These are phyloP conservation scores for Erysimum pusillum DNA, from an alignment of 441 rosid genomes.

Conservation along the genomic window DNA sequence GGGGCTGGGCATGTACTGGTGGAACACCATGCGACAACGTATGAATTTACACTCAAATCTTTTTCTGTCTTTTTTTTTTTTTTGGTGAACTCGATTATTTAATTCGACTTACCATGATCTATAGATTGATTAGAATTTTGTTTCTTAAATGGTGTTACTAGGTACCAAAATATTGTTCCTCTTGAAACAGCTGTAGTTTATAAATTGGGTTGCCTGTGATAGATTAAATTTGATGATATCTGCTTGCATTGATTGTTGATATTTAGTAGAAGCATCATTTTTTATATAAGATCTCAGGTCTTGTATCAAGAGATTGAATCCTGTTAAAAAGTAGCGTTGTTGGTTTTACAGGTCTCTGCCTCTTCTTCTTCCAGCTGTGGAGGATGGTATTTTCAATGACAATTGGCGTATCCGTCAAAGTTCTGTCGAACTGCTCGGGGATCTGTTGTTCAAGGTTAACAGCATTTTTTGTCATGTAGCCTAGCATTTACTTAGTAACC, in stretches of 20 bases:
- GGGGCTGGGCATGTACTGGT: conserved; percentile 99
- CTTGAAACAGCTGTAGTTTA: conserved; percentile 8
- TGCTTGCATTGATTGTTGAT: not conserved
- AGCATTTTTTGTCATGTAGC: conserved; percentile 20
- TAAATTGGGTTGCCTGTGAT: not conserved
- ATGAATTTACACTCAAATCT: conserved; percentile 33
- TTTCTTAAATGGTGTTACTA: conserved; percentile 8
- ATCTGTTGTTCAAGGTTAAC: conserved; percentile 92
- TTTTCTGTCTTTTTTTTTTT: conserved; percentile 29
- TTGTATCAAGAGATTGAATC: conserved; percentile 2
- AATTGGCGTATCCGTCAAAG: conserved; percentile 99
- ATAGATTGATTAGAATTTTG: conserved; percentile 7
- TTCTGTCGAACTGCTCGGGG: conserved; percentile 98
- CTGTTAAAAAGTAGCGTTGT: conserved; percentile 2
- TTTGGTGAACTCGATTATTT: not conserved
- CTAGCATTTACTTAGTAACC: conserved; percentile 25
- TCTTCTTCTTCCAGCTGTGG: conserved; percentile 99
- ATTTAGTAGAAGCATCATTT: conserved; percentile 3
- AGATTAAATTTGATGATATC: not conserved
- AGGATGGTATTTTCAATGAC: conserved; percentile 98
- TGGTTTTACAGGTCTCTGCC: conserved; percentile 81
- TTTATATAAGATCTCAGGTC: conserved; percentile 1
- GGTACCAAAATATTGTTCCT: not conserved
- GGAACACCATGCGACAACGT: conserved; percentile 99
- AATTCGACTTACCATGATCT: conserved; percentile 19